A percentile compares a stretch with the other conserved stretches of the same genome.
Conservation (phyloP, 2,329 filamentous ascomycete species). For the Fusarium falciforme region DNA sequence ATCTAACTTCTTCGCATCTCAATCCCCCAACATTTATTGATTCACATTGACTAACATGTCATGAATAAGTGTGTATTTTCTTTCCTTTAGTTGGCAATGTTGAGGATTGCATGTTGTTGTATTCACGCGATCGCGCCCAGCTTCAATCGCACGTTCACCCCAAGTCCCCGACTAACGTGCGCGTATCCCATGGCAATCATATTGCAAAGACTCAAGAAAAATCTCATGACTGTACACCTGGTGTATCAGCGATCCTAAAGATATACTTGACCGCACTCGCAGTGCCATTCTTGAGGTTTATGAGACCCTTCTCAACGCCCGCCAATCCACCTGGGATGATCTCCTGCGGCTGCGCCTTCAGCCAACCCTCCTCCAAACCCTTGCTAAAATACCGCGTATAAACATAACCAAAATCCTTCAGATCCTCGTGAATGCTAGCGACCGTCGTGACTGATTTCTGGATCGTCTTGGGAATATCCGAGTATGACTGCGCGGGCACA, state of each 20-base stretch:
- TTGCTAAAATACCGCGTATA: conserved; percentile 7
- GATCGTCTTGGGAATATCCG: conserved; percentile 25
- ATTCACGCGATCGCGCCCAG: neutral
- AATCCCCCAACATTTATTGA: neutral
- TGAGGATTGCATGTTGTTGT: too few relatives aligned
- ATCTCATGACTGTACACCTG: neutral
- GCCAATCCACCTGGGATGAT: conserved; percentile 14
- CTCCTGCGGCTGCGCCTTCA: conserved; percentile 22
- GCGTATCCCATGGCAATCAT: neutral
- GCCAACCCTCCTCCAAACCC: conserved; percentile 16
- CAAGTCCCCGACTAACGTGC: neutral
- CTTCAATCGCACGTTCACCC: neutral
- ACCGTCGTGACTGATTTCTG: conserved; percentile 21
- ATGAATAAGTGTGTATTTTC: too few relatives aligned
- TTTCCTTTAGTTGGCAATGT: too few relatives aligned
- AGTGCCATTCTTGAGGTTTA: neutral
- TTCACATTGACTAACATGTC: too few relatives aligned
- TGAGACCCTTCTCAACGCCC: conserved; percentile 12
- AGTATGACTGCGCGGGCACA: conserved; percentile 20
- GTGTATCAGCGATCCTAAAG: conserved; percentile 19
- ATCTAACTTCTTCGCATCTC: neutral
- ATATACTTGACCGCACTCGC: conserved; percentile 27
- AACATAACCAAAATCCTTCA: conserved; percentile 11
- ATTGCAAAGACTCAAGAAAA: neutral
- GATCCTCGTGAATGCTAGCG: conserved; percentile 16